phyloP scores from a whole-genome alignment of 2,329 filamentous ascomycete species.

The Chaetomiaceae sp. region DNA sequence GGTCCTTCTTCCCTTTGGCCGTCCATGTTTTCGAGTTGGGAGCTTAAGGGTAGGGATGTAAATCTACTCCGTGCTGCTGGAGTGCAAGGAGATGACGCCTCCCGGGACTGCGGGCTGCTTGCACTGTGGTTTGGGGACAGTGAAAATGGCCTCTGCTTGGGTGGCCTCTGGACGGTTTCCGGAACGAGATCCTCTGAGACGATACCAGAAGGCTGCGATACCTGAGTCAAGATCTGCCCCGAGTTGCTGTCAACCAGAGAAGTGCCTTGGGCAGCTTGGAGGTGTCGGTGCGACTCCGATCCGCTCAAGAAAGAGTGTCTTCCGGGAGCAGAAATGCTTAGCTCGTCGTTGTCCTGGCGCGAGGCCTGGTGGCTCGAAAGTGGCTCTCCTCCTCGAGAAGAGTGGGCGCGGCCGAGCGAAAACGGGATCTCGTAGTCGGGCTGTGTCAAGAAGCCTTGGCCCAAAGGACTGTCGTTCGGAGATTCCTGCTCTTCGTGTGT shows the following conservation, averaged over 20 bases:
- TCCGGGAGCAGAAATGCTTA: not conserved
- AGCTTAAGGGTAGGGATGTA: not conserved
- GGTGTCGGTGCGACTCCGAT: slow-evolving; percentile 2
- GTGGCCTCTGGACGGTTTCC: slow-evolving; percentile 11
- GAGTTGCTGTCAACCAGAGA: slow-evolving; percentile 3
- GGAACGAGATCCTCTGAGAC: slow-evolving; percentile 8
- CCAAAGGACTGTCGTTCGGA: not conserved
- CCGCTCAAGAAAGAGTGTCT: not conserved
- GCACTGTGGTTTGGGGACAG: not conserved
- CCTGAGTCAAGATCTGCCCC: slow-evolving; percentile 13
- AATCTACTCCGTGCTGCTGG: not conserved
- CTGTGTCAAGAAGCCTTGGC: slow-evolving; percentile 17
- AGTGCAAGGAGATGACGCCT: not conserved
- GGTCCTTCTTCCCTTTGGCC: not conserved
- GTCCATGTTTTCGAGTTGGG: slow-evolving; percentile 4
- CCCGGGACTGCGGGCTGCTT: not conserved
- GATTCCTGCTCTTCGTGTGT: not conserved
- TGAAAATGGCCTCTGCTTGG: not conserved
- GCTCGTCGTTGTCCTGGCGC: not conserved
- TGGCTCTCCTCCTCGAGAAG: not conserved
- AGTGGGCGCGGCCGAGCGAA: not conserved
- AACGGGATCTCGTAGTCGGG: slow-evolving; percentile 8
- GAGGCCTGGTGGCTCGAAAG: not conserved
- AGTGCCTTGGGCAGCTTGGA: slow-evolving; percentile 17
- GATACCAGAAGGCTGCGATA: not conserved